phyloP scores from a whole-genome alignment of 768 basidiomycete genomes.

The Brasilioporus rufonigricans region DNA sequence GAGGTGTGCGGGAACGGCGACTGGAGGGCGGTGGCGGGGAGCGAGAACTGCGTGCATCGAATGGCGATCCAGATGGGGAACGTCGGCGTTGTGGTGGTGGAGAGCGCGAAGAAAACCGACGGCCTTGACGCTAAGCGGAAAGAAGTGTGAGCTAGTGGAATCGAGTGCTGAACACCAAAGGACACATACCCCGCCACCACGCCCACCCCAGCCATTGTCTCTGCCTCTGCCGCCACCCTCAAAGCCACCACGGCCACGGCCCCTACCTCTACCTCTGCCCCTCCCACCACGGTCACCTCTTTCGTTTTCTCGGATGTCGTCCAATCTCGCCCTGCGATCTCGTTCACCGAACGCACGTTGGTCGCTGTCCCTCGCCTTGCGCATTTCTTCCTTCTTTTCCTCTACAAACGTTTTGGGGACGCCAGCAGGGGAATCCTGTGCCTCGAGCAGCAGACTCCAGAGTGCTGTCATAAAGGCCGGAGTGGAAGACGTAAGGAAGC shows the following conservation, averaged over 20 bases:
- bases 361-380: slow-evolving; percentile 63
- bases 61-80: slow-evolving; percentile 35
- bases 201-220: slow-evolving; percentile 65
- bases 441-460: slow-evolving; percentile 92
- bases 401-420: slow-evolving; percentile 90
- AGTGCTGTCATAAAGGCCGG: slow-evolving; percentile 82
- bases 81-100: slow-evolving; percentile 49
- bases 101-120: slow-evolving; percentile 45
- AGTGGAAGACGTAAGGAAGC: slow-evolving; percentile 88
- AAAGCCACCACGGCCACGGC: slow-evolving; percentile 47
- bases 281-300: slow-evolving; percentile 46
- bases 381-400: slow-evolving; percentile 89
- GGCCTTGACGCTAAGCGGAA: slow-evolving; percentile 39
- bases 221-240: slow-evolving; percentile 49
- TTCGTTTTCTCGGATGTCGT: slow-evolving; percentile 67
- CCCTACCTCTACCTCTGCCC: slow-evolving; percentile 59
- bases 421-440: slow-evolving; percentile 84
- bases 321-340: slow-evolving; percentile 64
- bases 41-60: slow-evolving; percentile 39
- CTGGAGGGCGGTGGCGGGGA: slow-evolving; percentile 35
- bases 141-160: slow-evolving; percentile 6
- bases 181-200: slow-evolving; percentile 51
- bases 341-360: slow-evolving; percentile 65
- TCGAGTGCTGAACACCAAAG: not conserved
- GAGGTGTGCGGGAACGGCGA: slow-evolving; percentile 39